Conservation (phyloP, 2,329 filamentous ascomycete species). For the Botrytis pseudocinerea region DNA sequence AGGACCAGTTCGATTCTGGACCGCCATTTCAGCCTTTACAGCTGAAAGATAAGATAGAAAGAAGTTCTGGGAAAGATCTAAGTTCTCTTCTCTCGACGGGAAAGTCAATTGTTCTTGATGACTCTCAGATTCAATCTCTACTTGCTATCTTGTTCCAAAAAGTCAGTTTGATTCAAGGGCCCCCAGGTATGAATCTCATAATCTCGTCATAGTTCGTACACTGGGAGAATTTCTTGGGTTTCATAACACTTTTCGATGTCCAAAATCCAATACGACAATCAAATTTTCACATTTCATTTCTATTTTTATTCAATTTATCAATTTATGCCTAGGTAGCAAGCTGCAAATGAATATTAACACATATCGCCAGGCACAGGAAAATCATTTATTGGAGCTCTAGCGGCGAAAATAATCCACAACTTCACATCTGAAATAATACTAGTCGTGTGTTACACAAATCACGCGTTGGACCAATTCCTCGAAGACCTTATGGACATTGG, state of each 20-base stretch:
- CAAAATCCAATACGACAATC: not conserved
- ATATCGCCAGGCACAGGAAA: slow-evolving; percentile 65
- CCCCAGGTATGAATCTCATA: slow-evolving; percentile 51
- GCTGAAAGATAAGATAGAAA: slow-evolving; percentile 37
- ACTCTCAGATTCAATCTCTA: slow-evolving; percentile 59
- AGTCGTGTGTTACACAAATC: slow-evolving; percentile 68
- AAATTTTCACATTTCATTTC: not conserved
- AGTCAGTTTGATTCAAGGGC: slow-evolving; percentile 68
- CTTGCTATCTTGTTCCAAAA: slow-evolving; percentile 52
- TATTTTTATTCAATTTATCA: not conserved
- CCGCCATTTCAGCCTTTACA: slow-evolving; percentile 30
- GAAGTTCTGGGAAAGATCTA: slow-evolving; percentile 37
- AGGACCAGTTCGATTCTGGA: slow-evolving; percentile 23
- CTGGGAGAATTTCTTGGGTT: not conserved
- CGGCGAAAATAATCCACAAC: slow-evolving; percentile 57
- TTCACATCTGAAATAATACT: slow-evolving; percentile 55
- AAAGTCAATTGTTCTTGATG: slow-evolving; percentile 46
- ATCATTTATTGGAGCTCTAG: slow-evolving; percentile 68
- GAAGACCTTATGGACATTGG: slow-evolving; percentile 63
- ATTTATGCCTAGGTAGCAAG: not conserved
- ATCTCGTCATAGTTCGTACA: not conserved
- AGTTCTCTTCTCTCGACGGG: slow-evolving; percentile 38
- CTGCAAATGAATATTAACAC: not conserved
- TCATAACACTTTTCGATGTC: not conserved
- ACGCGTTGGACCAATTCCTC: slow-evolving; percentile 65